phyloP scores from a whole-genome alignment of 2,329 filamentous ascomycete genomes.

The Hypoxylon sp. region DNA sequence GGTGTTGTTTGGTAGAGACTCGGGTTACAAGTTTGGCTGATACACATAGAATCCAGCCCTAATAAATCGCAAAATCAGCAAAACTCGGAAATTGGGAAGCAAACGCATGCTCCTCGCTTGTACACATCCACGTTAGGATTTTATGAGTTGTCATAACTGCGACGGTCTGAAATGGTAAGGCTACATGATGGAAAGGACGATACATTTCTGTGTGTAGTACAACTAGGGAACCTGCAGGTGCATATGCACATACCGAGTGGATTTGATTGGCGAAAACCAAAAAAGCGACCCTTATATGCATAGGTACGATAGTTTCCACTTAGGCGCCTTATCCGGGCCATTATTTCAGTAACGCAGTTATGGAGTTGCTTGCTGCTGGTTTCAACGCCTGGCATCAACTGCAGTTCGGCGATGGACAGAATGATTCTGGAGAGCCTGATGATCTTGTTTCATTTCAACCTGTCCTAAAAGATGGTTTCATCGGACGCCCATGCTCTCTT shows the following conservation, averaged over 20 bases:
- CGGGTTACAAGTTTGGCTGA: not conserved
- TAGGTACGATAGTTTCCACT: not conserved
- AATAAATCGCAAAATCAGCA: not conserved
- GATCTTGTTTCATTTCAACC: constrained; percentile 64
- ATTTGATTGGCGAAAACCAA: constrained; percentile 18
- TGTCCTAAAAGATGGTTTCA: constrained; percentile 56
- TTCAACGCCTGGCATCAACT: constrained; percentile 74
- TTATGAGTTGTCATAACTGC: constrained; percentile 9
- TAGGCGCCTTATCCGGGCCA: not conserved
- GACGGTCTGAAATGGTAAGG: constrained; percentile 10
- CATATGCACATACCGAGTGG: constrained; percentile 33
- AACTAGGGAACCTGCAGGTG: constrained; percentile 20
- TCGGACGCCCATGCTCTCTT: constrained; percentile 52
- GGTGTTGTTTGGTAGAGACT: constrained; percentile 8
- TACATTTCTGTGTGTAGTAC: constrained; percentile 7
- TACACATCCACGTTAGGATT: not conserved
- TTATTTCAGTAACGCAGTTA: constrained; percentile 33
- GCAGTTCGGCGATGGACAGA: constrained; percentile 52
- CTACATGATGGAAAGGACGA: constrained; percentile 2
- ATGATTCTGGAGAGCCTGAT: constrained; percentile 56
- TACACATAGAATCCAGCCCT: not conserved
- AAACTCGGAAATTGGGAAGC: constrained; percentile 9
- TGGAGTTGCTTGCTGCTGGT: constrained; percentile 69
- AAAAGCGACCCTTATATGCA: constrained; percentile 3
- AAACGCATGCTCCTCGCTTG: not conserved